A percentile compares a stretch with the other conserved stretches of the same genome.
phyloP scores from a whole-genome alignment of 306 rosid species.

The Echinosophora koreensis region DNA sequence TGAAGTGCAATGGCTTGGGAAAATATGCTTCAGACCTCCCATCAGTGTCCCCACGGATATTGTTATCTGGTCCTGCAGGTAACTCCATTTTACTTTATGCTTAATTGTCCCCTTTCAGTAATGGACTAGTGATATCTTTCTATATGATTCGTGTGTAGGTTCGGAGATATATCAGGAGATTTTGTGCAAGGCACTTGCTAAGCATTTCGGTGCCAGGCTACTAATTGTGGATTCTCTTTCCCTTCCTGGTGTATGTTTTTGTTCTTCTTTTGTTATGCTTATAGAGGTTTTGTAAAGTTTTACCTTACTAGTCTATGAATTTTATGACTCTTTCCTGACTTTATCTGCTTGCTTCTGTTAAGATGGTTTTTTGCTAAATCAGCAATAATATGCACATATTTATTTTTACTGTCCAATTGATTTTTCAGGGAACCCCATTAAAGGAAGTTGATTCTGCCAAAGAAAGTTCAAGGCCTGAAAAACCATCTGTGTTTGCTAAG shows the following conservation, averaged over 20 bases:
- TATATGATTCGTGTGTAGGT: slow-evolving; percentile 60
- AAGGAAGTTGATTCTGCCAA: slow-evolving; percentile 73
- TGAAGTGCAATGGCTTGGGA: slow-evolving; percentile 74
- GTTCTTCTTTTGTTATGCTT: slow-evolving; percentile 17
- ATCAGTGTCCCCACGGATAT: slow-evolving; percentile 75
- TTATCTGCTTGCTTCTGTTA: neutral
- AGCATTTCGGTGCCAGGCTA: slow-evolving; percentile 82
- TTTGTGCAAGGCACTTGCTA: slow-evolving; percentile 88
- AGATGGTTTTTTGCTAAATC: slow-evolving; percentile 18
- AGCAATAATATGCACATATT: neutral
- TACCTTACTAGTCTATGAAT: slow-evolving; percentile 8
- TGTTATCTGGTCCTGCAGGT: slow-evolving; percentile 98
- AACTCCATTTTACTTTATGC: slow-evolving; percentile 20
- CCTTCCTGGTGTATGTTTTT: slow-evolving; percentile 86
- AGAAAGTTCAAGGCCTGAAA: slow-evolving; percentile 72
- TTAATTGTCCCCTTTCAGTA: slow-evolving; percentile 27
- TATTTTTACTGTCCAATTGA: slow-evolving; percentile 32
- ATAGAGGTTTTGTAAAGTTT: slow-evolving; percentile 14
- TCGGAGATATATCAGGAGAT: slow-evolving; percentile 94
- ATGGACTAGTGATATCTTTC: slow-evolving; percentile 18
- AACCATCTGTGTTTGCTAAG: slow-evolving; percentile 58
- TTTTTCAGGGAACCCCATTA: slow-evolving; percentile 63
- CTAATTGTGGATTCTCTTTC: slow-evolving; percentile 85
- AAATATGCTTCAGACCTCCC: slow-evolving; percentile 79
- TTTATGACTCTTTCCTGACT: neutral